Evolutionary conservation across 257 asterid genomes (phyloP), one percentile per base, ranked within the genome.

Genomic region (Eustoma russellianum): DNA sequence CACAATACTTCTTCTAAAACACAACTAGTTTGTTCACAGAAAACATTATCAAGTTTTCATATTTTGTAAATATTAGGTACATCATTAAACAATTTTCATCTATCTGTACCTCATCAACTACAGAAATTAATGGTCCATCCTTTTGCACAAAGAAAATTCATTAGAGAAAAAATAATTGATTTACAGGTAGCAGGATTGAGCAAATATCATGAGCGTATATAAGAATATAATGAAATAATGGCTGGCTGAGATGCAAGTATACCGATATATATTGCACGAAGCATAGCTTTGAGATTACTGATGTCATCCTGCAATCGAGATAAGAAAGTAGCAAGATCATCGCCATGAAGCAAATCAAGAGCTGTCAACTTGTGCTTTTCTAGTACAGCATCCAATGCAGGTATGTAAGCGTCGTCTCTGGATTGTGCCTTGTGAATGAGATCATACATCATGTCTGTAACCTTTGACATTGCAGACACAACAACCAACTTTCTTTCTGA

Each of bases 391-490:
- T 92, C 95, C 56, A 87, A 64, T 46, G 97, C 88, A 50, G 49
- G 33, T 17, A 64, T 17, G 55, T 85, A 92, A 33, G 88, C 75
- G 67, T 79, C 93, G 55, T 92, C 94, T 16, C 97, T 74, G 13
- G 85, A 64, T 60, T 92, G 82, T 33, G 99, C 97, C 72, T 74
- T 92, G 74, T 72, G 55, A 71, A 92, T 79, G 66, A 92, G 93
- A 70, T 76, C 94, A 61, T 85, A 92, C 94, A 92, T 92, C 95
- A 88, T 88, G 70, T 92, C 99, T 0, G 99, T 88, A 67, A 85
- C 97, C 82, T 92, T 88, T 17, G 99, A 85, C 94, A 88, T 88
- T 24, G 97, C 99, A 46, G 99, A 92, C 62, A 92, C 95, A 5
- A 92, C 91, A 15, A 85, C 93, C 80, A 92, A 64, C 72, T 81